phyloP scores from a whole-genome alignment of 495 filamentous ascomycete genomes.

The Annulohypoxylon maeteangense region DNA sequence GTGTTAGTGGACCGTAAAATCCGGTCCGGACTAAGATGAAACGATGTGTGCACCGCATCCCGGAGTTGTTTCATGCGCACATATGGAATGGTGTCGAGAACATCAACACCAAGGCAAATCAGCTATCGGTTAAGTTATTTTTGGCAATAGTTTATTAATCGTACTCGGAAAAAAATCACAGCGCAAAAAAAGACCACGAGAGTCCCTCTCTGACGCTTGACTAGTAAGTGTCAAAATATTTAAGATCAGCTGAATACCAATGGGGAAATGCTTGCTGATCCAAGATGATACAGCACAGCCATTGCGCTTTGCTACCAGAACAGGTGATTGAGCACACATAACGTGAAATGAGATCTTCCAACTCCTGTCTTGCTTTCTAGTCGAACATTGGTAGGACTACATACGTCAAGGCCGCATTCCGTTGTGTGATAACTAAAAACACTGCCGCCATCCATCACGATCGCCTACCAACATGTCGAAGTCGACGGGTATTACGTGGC shows the following conservation, averaged over 20 bases:
- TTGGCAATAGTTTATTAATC: conserved; percentile 3
- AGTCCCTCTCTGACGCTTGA: background rate
- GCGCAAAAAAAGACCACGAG: background rate
- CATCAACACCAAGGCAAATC: background rate
- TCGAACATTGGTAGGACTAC: conserved; percentile 25
- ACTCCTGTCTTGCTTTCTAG: conserved; percentile 21
- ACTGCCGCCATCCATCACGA: background rate
- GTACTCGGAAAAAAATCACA: background rate
- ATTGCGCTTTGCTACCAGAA: background rate
- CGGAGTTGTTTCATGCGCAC: conserved; percentile 40
- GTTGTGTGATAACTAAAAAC: conserved; percentile 11
- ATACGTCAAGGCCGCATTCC: conserved; percentile 31
- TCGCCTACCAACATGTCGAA: conserved; percentile 10
- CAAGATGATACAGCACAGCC: background rate
- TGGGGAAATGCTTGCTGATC: background rate
- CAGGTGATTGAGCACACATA: background rate
- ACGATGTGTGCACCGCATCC: conserved; percentile 41
- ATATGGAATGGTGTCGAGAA: conserved; percentile 9
- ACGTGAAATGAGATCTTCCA: conserved; percentile 1
- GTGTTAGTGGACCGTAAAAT: conserved; percentile 36
- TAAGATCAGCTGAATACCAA: background rate
- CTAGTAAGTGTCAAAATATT: background rate
- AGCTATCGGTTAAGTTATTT: conserved; percentile 8
- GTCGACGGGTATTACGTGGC: conserved; percentile 1
- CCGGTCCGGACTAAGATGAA: conserved; percentile 41